Evolutionary conservation across 2,329 filamentous ascomycete genomes (phyloP), one percentile per base, ranked within the genome.

Genomic region (Knoxdaviesia capensis): DNA sequence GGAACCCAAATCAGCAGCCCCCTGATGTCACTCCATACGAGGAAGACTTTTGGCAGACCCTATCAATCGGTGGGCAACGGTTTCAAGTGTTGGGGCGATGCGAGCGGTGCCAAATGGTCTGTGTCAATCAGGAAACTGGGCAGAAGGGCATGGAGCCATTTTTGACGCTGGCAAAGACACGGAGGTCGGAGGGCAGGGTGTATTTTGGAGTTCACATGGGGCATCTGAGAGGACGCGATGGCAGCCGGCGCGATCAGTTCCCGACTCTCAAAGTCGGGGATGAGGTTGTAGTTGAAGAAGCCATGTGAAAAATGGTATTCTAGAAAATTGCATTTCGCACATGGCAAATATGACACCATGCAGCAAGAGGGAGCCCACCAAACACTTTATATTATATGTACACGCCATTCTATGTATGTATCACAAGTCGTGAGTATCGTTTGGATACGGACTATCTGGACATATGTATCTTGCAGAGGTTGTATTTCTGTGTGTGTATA

Each of bases 61-160:
- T 94, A 36, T 65, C 60, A 6, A 80, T 94, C 44, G 81, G 80
- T 2, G 50, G 56, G 2, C 67, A 77, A 45, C 57, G 60, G 7
- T 81, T 84, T 51, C 66, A 80, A 46, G 73, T 92, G 52, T 61
- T 96, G 5, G 88, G 87, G 1, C 73, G 81, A 3, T 98, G 90
- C 53, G 73, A 85, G 46, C 67, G 90, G 45, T 98, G 90, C 51
- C 86, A 94, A 56, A 96, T 98, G 87, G 80, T 98, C 7, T 94
- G 88, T 54, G 74, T 96, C 38, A 78, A 98, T 53, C 90, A 94
- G 56, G 65, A 75, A 39, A 94, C 80, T 8, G 86, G 77, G 0
- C 68, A 75, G 47, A 81, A 76, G 55, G 74, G 77, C 48, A 75
- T 85, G 47, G 90, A 96, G 56, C 90, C 90, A 0, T 93, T 90